Percentiles rank a stretch among this genome's conserved stretches.
These are phyloP conservation scores for Hippophae rhamnoides DNA, from an alignment of 306 rosid genomes.

Conservation along the genomic window DNA sequence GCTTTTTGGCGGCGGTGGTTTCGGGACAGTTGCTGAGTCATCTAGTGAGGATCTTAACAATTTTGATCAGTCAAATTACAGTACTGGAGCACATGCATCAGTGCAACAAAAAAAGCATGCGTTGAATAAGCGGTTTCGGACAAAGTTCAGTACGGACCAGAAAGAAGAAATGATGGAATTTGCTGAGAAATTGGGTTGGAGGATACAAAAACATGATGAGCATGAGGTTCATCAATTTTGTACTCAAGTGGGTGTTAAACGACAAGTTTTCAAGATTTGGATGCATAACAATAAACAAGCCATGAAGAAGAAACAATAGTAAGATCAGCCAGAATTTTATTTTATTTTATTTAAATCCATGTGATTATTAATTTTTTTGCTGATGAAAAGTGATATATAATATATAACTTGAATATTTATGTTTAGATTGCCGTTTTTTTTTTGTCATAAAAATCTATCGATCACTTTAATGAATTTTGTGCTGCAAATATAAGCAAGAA, in stretches of 20 bases:
- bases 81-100: constrained; percentile 1
- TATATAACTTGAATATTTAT: no score
- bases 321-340: no score
- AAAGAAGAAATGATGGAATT: constrained; percentile 82
- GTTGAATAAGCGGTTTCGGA: constrained; percentile 71
- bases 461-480: no score
- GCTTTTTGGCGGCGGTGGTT: constrained; percentile 54
- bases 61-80: constrained; percentile 27
- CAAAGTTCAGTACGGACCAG: constrained; percentile 63
- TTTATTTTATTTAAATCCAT: no score
- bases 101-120: constrained; percentile 8
- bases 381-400: no score
- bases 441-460: no score
- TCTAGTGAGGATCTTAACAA: constrained; percentile 75
- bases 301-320: constrained; percentile 49
- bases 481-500: no score
- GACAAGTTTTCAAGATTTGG: constrained; percentile 90
- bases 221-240: constrained; percentile 78
- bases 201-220: constrained; percentile 83
- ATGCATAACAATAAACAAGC: constrained; percentile 93
- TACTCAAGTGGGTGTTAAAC: constrained; percentile 52
- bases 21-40: constrained; percentile 48
- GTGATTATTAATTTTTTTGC: no score
- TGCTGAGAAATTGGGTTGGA: constrained; percentile 83
- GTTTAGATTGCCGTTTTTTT: no score